Evolutionary conservation across 768 basidiomycete species (phyloP).

Genomic region (Russula vinacea): DNA sequence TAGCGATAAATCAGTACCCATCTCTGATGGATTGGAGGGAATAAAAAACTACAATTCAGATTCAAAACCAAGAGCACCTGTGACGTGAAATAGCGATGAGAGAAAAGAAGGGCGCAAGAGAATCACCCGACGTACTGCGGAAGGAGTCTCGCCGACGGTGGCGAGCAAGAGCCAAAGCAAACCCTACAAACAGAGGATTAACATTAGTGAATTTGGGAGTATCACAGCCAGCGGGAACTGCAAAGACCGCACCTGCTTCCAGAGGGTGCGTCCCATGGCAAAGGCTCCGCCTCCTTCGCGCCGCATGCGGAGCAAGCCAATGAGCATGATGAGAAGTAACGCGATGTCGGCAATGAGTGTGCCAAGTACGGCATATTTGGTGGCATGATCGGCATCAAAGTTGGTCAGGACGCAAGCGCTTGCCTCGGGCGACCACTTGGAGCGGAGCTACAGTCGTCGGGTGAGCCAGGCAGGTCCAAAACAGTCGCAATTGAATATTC

Average conservation of each 20-base stretch:
- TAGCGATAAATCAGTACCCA: background rate
- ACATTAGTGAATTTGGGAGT: background rate
- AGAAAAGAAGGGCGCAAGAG: background rate
- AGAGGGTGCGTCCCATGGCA: background rate
- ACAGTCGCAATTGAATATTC: background rate
- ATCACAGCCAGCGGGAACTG: background rate
- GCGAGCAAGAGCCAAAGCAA: constrained; percentile 12
- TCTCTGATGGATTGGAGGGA: background rate
- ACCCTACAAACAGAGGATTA: background rate
- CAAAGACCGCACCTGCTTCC: constrained; percentile 10
- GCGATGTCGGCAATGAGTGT: background rate
- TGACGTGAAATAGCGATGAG: background rate
- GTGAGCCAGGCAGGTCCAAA: background rate
- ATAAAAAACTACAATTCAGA: constrained; percentile 7
- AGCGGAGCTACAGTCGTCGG: background rate
- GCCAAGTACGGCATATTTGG: fast-evolving
- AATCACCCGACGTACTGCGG: background rate
- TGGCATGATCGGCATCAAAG: background rate
- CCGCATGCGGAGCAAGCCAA: constrained; percentile 3
- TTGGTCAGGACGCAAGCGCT: background rate
- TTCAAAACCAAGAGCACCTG: background rate
- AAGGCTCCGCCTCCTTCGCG: too few species aligned
- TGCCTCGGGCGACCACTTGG: background rate
- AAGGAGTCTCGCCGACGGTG: background rate
- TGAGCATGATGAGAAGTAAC: background rate